These are phyloP conservation scores for Ceratobasidium sp. DNA, from an alignment of 1,284 basidiomycete genomes.

Conservation along the genomic window DNA sequence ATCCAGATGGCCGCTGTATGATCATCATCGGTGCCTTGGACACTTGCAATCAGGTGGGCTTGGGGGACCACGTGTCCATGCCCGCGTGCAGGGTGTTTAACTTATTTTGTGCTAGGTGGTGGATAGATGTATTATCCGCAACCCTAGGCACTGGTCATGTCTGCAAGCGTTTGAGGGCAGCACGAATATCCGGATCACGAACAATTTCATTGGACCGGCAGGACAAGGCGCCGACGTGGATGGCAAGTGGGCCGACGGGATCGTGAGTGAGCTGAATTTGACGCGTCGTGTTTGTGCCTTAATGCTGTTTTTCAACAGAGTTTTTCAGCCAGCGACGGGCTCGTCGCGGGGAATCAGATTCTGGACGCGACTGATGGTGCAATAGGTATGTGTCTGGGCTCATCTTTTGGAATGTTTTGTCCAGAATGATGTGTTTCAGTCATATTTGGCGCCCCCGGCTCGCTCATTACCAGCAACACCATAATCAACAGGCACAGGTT, in stretches of 20 bases:
- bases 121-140: constrained; percentile 47
- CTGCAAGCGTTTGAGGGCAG: constrained; percentile 48
- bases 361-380: constrained; percentile 48
- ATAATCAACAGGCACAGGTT: constrained; percentile 46
- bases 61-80: no score
- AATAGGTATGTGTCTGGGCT: constrained; percentile 38
- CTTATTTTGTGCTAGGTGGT: constrained; percentile 43
- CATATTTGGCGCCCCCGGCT: constrained; percentile 48
- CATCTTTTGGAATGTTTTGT: constrained; percentile 1
- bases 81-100: background rate
- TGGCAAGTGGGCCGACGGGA: constrained; percentile 48
- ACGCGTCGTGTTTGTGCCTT: background rate
- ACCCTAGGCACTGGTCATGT: constrained; percentile 48
- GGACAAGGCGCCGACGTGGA: constrained; percentile 45
- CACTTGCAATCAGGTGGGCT: constrained; percentile 43
- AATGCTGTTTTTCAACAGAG: constrained; percentile 21
- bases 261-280: constrained; percentile 26
- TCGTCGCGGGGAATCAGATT: constrained; percentile 48
- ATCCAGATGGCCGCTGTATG: constrained; percentile 45
- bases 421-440: constrained; percentile 36
- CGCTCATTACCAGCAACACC: constrained; percentile 48
- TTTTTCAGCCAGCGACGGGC: constrained; percentile 46
- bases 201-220: constrained; percentile 47
- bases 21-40: constrained; percentile 42
- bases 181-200: constrained; percentile 46